Base-by-base conservation (phyloP, 2,329 filamentous ascomycete genomes). In the Fusarium dlaminii region DNA sequence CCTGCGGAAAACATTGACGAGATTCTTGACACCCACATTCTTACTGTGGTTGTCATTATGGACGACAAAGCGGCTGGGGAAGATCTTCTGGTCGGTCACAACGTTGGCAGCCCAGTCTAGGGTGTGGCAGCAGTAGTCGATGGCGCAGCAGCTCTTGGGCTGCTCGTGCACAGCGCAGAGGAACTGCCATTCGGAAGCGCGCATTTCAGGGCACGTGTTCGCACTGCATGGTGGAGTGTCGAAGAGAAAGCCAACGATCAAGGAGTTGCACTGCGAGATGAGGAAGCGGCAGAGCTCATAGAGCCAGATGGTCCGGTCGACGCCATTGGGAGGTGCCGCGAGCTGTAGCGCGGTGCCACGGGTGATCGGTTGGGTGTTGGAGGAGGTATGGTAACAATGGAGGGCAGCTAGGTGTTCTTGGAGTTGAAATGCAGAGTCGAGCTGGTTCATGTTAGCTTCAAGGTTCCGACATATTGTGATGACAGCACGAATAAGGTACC, bases 41-140 rank as follows among this genome's bases (percentile, higher is more conserved):
- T 88, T 89, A 78, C 90, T 90, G 79, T 90, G 88, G 43, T 85
- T 86, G 80, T 89, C 88, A 63, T 82, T 85, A 34, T 87, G 78
- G 14, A 89, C 84, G 59, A 89, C 87, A 73, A 97, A 90, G 60
- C 96, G 90, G 77, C 94, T 97, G 2, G 96, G 96, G 81, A 99
- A 99, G 80, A 96, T 93, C 86, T 98, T 98, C 62, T 94, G 93
- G 78, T 95, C 96, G 6, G 96, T 98, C 65, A 99, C 91, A 27
- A 96, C 93, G 79, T 97, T 98, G 65, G 94, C 95, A 6, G 96
- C 96, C 94, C 96, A 98, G 84, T 99, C 96, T 48, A 99, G 91
- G 0, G 96, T 99, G 82, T 99, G 96, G 82, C 96, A 98, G 88
- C 95, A 98, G 85, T 99, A 99, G 84, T 99, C 96, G 80, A 99